These are phyloP conservation scores for Mycena rosella DNA, from an alignment of 768 basidiomycete species.

Conservation along the genomic window DNA sequence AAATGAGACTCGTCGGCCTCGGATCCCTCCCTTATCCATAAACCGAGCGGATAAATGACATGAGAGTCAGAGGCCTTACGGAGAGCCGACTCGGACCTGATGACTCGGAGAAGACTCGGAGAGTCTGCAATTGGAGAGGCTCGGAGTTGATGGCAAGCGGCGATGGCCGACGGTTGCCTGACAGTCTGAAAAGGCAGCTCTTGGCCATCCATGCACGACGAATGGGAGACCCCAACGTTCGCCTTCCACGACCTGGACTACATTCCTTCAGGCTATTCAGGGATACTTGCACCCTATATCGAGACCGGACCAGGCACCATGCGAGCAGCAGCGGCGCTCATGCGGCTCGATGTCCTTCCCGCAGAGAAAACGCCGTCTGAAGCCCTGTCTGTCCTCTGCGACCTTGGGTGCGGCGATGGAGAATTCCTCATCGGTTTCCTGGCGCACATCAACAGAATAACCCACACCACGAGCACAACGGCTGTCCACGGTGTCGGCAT, in stretches of 20 bases:
- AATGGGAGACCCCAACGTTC: constrained; percentile 20
- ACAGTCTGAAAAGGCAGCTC: too few species aligned
- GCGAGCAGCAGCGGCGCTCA: constrained; percentile 27
- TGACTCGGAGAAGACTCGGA: too few species aligned
- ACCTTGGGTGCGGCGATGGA: constrained; percentile 29
- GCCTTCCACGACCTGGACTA: constrained; percentile 30
- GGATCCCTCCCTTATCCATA: too few species aligned
- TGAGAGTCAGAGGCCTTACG: too few species aligned
- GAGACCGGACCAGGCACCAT: constrained; percentile 25
- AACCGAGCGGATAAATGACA: too few species aligned
- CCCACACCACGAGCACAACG: neutral
- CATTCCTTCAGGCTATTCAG: constrained; percentile 26
- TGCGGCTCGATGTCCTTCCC: constrained; percentile 17
- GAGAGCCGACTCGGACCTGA: too few species aligned
- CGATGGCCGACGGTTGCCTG: too few species aligned
- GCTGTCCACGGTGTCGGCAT: constrained; percentile 25
- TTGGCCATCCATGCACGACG: constrained; percentile 7
- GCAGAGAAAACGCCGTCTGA: neutral
- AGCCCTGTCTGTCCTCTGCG: constrained; percentile 20
- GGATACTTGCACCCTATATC: constrained; percentile 25
- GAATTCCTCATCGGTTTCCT: constrained; percentile 25
- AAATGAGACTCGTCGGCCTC: too few species aligned
- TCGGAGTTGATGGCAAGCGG: too few species aligned
- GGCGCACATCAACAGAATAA: constrained; percentile 10
- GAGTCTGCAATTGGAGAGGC: too few species aligned